Evolutionary conservation across 2,329 filamentous ascomycete species (phyloP).

Genomic region (Trichoderma harzianum): DNA sequence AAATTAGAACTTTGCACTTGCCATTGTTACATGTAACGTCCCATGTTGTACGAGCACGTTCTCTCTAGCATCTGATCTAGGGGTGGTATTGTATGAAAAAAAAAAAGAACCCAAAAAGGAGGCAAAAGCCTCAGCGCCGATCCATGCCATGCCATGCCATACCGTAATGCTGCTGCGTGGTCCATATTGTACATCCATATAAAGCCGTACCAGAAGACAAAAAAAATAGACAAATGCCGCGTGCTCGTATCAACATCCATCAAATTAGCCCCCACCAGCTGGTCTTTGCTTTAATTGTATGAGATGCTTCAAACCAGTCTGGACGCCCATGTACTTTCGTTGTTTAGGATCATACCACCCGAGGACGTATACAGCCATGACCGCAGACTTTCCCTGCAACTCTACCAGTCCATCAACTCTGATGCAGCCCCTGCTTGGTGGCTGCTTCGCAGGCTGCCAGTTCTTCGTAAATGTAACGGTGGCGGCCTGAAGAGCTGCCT

Average conservation of each 20-base stretch:
- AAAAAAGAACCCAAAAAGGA: neutral
- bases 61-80: constrained; percentile 13
- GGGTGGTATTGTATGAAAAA: constrained; percentile 11
- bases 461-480: constrained; percentile 39
- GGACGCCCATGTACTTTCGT: constrained; percentile 40
- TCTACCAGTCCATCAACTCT: constrained; percentile 54
- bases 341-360: constrained; percentile 57
- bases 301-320: constrained; percentile 43
- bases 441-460: constrained; percentile 43
- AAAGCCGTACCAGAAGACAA: neutral
- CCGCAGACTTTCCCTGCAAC: constrained; percentile 44
- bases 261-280: constrained; percentile 27
- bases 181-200: constrained; percentile 10
- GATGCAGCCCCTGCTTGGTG: constrained; percentile 51
- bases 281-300: constrained; percentile 41
- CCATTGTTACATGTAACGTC: neutral
- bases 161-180: neutral
- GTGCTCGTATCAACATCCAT: neutral
- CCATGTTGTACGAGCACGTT: neutral
- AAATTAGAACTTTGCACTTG: neutral
- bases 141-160: constrained; percentile 11
- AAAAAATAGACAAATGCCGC: neutral
- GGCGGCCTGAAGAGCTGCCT: constrained; percentile 33
- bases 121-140: constrained; percentile 9
- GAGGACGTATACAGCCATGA: constrained; percentile 49